phyloP scores from a whole-genome alignment of 2,329 filamentous ascomycete species.

The Periconia sp. region DNA sequence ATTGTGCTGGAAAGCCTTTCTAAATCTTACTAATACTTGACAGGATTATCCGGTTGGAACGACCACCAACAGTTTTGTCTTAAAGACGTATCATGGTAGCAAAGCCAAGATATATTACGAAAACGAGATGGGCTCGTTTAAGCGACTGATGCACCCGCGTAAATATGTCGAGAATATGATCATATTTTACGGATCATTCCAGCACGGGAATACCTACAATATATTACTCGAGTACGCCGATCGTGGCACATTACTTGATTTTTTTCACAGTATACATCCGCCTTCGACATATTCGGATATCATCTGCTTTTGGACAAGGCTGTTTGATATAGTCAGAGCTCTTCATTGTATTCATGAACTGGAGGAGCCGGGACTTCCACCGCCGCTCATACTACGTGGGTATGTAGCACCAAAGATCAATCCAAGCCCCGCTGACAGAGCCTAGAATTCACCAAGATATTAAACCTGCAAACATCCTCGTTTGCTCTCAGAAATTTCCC shows the following conservation, averaged over 20 bases:
- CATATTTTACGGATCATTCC: constrained; percentile 24
- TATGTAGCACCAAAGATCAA: background rate
- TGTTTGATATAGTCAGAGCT: constrained; percentile 35
- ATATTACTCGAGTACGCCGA: constrained; percentile 47
- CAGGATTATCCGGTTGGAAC: no score
- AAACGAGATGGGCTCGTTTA: constrained; percentile 3
- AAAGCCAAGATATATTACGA: constrained; percentile 15
- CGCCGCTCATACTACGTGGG: background rate
- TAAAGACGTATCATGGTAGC: constrained; percentile 19
- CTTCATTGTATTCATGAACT: no score
- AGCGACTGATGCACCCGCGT: background rate
- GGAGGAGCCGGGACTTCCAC: no score
- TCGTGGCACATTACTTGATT: constrained; percentile 37
- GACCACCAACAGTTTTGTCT: constrained; percentile 13
- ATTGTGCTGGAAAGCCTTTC: background rate
- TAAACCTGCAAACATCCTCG: constrained; percentile 53
- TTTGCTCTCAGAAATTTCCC: constrained; percentile 11
- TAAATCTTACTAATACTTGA: no score
- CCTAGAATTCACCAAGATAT: constrained; percentile 52
- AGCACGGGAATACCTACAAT: constrained; percentile 26
- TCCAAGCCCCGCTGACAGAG: background rate
- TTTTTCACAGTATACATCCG: constrained; percentile 17
- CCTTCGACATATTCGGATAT: constrained; percentile 21
- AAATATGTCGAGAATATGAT: background rate
- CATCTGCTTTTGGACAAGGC: constrained; percentile 36